Evolutionary conservation across 441 rosid species (phyloP).

Genomic region (Macaranga tanarius): DNA sequence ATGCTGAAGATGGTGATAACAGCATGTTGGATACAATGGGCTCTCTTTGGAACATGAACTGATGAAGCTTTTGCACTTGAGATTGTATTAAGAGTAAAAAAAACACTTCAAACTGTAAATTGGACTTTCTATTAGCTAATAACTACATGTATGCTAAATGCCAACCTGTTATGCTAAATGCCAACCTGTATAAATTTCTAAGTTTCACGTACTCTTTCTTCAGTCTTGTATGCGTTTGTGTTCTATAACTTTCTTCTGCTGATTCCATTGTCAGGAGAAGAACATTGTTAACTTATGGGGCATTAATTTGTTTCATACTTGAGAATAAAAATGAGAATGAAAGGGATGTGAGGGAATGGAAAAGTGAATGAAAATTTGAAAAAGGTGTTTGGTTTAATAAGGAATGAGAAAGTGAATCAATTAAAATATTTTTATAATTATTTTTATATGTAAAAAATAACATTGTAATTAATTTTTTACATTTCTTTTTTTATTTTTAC

Average conservation of each 20-base stretch:
- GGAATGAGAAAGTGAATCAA: no score
- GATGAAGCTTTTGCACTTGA: background rate
- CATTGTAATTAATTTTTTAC: no score
- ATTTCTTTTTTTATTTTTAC: no score
- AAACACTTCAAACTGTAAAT: background rate
- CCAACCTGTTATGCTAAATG: background rate
- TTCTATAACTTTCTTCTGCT: background rate
- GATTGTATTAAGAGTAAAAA: background rate
- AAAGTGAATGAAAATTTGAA: no score
- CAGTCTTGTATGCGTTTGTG: background rate
- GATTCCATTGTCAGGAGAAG: no score
- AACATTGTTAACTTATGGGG: no score
- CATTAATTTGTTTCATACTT: no score
- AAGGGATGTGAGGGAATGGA: no score
- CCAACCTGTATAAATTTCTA: background rate
- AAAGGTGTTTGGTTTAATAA: no score
- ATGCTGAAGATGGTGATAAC: constrained; percentile 35
- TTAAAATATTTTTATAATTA: no score
- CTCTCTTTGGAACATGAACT: constrained; percentile 53
- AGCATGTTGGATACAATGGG: constrained; percentile 38
- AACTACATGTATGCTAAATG: background rate
- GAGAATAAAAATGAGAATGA: no score
- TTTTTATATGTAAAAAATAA: no score
- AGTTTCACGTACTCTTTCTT: background rate
- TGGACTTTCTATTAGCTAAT: background rate